Evolutionary conservation across 768 basidiomycete species (phyloP).

Genomic region (Saitozyma podzolica): DNA sequence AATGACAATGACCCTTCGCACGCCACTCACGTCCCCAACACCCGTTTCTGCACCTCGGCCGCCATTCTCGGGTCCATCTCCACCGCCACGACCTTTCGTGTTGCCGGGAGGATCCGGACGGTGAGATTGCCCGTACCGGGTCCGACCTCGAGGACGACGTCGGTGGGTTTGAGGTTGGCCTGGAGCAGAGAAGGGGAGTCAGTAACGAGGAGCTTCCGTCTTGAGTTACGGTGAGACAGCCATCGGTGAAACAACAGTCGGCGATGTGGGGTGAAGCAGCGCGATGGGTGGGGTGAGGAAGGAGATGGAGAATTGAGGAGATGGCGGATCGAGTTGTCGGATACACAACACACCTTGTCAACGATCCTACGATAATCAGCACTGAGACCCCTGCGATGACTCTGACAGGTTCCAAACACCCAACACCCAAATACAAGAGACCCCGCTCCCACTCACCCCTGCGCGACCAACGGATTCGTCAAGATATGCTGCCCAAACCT

Average conservation of each 20-base stretch:
- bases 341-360: constrained; percentile 55
- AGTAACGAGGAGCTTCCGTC: constrained; percentile 2
- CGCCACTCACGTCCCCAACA: constrained; percentile 88
- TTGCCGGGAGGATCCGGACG: constrained; percentile 86
- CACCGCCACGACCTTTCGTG: constrained; percentile 87
- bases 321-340: too few relatives aligned
- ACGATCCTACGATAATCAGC: constrained; percentile 59
- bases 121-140: constrained; percentile 98
- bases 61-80: constrained; percentile 98
- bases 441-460: constrained; percentile 64
- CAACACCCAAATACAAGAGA: too few relatives aligned
- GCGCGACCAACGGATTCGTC: constrained; percentile 86
- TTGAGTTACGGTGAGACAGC: too few relatives aligned
- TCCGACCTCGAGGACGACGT: constrained; percentile 94
- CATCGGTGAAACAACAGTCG: too few relatives aligned
- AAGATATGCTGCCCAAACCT: constrained; percentile 97
- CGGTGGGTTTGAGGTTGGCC: constrained; percentile 89
- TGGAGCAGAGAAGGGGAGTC: constrained; percentile 52
- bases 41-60: constrained; percentile 92
- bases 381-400: too few relatives aligned
- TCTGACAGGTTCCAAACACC: too few relatives aligned
- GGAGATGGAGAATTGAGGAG: too few relatives aligned
- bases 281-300: constrained; percentile 22
- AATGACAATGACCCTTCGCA: too few relatives aligned
- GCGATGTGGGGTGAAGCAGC: too few relatives aligned